Conservation (phyloP, 1,284 basidiomycete species). For the Athelia sp. region DNA sequence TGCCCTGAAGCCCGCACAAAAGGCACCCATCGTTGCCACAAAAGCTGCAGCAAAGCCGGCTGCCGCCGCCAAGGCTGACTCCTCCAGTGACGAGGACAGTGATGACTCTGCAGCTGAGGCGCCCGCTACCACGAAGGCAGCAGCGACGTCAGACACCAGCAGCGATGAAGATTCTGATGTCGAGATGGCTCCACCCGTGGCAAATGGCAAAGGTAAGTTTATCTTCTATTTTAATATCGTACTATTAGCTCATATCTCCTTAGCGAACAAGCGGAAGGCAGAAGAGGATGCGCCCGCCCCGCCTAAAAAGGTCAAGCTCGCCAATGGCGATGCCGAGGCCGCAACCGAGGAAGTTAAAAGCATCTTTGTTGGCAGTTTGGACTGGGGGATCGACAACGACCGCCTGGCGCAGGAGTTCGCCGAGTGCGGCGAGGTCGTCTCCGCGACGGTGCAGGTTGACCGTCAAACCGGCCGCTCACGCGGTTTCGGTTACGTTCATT, state of each 20-base stretch:
- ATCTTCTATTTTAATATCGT: conserved; percentile 1
- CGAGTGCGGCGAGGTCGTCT: conserved; percentile 82
- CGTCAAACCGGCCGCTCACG: conserved; percentile 84
- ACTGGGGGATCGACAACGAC: conserved; percentile 98
- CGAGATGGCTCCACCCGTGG: conserved; percentile 49
- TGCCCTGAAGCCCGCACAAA: conserved; percentile 3
- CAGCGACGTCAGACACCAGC: conserved; percentile 25
- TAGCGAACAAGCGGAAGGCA: conserved; percentile 81
- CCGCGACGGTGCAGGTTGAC: conserved; percentile 89
- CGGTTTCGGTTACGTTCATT: conserved; percentile 96
- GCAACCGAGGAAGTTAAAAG: conserved; percentile 57
- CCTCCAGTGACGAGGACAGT: conserved; percentile 25
- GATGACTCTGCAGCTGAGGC: conserved; percentile 26
- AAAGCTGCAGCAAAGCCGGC: conserved; percentile 12
- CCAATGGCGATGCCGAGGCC: conserved; percentile 43
- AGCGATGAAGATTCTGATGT: conserved; percentile 48
- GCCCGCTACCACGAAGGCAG: conserved; percentile 25
- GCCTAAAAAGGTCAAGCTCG: conserved; percentile 80
- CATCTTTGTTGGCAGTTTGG: conserved; percentile 91
- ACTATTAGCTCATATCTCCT: conserved; percentile 6
- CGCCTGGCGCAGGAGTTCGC: conserved; percentile 92
- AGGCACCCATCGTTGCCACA: conserved; percentile 5
- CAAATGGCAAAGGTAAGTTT: conserved; percentile 36
- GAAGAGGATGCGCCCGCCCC: conserved; percentile 55
- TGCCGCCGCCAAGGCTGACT: conserved; percentile 16